These are phyloP conservation scores for Xylaria sp. DNA, from an alignment of 2,329 filamentous ascomycete genomes.

Conservation along the genomic window DNA sequence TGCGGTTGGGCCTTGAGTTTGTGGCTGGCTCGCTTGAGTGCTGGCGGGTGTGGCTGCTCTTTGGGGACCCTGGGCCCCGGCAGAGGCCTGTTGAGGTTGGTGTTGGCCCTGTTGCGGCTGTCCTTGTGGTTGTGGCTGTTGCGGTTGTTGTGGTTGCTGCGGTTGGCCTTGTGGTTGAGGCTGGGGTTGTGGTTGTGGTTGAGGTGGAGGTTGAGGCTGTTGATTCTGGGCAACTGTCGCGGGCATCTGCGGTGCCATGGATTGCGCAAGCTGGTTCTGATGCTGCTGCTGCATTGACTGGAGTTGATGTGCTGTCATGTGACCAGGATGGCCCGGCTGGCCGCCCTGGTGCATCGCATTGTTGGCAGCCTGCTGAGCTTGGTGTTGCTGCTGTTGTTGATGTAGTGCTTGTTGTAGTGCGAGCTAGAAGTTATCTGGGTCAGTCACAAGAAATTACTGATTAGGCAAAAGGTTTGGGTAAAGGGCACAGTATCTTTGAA, in stretches of 20 bases:
- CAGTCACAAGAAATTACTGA: neutral
- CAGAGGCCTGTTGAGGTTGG: conserved; percentile 38
- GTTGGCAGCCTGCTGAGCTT: conserved; percentile 56
- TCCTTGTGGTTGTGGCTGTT: conserved; percentile 31
- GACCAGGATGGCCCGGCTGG: conserved; percentile 51
- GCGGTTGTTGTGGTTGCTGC: conserved; percentile 33
- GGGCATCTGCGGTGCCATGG: conserved; percentile 52
- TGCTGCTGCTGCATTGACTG: conserved; percentile 53
- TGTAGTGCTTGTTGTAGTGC: conserved; percentile 42
- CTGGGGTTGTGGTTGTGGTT: conserved; percentile 46
- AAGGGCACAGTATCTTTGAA: neutral
- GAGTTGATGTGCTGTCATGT: conserved; percentile 56
- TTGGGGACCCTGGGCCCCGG: conserved; percentile 42
- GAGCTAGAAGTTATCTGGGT: conserved; percentile 41
- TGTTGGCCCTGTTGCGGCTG: conserved; percentile 42
- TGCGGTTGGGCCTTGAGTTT: conserved; percentile 48
- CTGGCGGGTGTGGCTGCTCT: conserved; percentile 38
- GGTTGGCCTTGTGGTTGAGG: conserved; percentile 42
- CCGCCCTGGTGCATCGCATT: conserved; percentile 56
- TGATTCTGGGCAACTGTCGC: conserved; percentile 54
- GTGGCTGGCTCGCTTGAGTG: conserved; percentile 48
- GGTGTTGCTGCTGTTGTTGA: conserved; percentile 47
- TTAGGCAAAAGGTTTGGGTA: too few relatives aligned
- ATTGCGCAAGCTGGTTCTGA: conserved; percentile 46
- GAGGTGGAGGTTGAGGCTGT: conserved; percentile 49